phyloP scores from a whole-genome alignment of 2,329 filamentous ascomycete species.

The Fusarium sacchari region DNA sequence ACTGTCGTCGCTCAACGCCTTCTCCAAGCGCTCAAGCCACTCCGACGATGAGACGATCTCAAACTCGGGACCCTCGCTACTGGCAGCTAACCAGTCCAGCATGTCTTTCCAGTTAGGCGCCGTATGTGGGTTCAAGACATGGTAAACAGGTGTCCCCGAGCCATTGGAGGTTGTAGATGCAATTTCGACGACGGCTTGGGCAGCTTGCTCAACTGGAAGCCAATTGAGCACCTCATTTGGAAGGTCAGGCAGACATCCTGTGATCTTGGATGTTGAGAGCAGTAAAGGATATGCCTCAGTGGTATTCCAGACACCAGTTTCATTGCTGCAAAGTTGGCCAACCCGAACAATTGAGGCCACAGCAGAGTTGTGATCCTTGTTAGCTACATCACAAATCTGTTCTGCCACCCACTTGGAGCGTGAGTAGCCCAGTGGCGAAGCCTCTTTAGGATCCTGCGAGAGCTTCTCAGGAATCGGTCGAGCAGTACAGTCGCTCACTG shows the following conservation, averaged over 20 bases:
- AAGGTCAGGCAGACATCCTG: constrained; percentile 47
- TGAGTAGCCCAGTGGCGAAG: constrained; percentile 55
- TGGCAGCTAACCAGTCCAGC: constrained; percentile 30
- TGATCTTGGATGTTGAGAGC: constrained; percentile 56
- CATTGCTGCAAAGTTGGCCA: constrained; percentile 62
- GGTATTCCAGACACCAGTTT: constrained; percentile 60
- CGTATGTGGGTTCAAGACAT: constrained; percentile 37
- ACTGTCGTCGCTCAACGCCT: not conserved
- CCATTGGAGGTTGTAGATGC: not conserved
- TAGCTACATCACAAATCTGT: constrained; percentile 50
- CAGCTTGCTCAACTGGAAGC: constrained; percentile 59
- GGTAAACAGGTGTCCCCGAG: constrained; percentile 20
- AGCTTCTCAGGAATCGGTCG: constrained; percentile 47
- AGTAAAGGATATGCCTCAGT: constrained; percentile 64
- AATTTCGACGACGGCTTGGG: constrained; percentile 53
- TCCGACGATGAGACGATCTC: constrained; percentile 6
- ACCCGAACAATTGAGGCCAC: constrained; percentile 53
- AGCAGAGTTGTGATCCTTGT: not conserved
- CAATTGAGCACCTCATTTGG: constrained; percentile 54
- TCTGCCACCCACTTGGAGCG: constrained; percentile 56
- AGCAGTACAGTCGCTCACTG: constrained; percentile 49
- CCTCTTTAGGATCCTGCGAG: constrained; percentile 24
- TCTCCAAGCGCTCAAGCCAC: constrained; percentile 34
- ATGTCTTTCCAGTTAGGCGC: constrained; percentile 34
- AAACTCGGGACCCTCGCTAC: not conserved